Evolutionary conservation across 768 basidiomycete genomes (phyloP).

Genomic region (Calocybe indica): DNA sequence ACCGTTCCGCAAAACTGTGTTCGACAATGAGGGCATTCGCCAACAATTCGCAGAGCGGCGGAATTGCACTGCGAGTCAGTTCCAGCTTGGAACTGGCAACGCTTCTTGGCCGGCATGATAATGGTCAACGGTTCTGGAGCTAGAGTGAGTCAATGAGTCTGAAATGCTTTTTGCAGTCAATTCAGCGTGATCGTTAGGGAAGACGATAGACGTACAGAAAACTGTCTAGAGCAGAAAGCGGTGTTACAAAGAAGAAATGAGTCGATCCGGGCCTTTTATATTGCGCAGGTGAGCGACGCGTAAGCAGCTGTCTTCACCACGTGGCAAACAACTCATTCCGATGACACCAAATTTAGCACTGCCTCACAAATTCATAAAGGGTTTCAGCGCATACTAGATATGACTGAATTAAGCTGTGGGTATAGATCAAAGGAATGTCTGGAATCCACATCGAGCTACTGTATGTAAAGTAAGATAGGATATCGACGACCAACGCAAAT

Average conservation of each 20-base stretch:
- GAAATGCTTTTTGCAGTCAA: too few relatives aligned
- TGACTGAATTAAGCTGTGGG: too few relatives aligned
- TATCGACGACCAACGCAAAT: too few relatives aligned
- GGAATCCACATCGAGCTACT: too few relatives aligned
- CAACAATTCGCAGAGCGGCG: conserved; percentile 78
- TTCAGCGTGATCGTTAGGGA: too few relatives aligned
- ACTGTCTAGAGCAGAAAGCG: conserved; percentile 2
- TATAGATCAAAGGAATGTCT: too few relatives aligned
- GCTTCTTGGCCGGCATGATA: conserved; percentile 79
- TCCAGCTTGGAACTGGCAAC: conserved; percentile 63
- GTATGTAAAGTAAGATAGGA: too few relatives aligned
- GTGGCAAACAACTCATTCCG: conserved; percentile 9
- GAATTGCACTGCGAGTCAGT: conserved; percentile 61
- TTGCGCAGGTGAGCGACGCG: conserved; percentile 21
- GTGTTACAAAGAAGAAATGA: conserved; percentile 5
- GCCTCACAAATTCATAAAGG: too few relatives aligned
- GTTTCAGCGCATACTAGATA: too few relatives aligned
- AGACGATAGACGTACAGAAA: neutral
- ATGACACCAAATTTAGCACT: conserved; percentile 1
- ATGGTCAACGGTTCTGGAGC: too few relatives aligned
- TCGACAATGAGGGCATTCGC: conserved; percentile 78
- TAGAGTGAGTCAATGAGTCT: too few relatives aligned
- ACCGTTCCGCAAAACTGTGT: conserved; percentile 74
- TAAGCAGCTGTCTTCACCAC: conserved; percentile 21
- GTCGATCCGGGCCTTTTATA: conserved; percentile 7